Evolutionary conservation across 1,284 basidiomycete species (phyloP).

Genomic region (Leccinum proliferum): DNA sequence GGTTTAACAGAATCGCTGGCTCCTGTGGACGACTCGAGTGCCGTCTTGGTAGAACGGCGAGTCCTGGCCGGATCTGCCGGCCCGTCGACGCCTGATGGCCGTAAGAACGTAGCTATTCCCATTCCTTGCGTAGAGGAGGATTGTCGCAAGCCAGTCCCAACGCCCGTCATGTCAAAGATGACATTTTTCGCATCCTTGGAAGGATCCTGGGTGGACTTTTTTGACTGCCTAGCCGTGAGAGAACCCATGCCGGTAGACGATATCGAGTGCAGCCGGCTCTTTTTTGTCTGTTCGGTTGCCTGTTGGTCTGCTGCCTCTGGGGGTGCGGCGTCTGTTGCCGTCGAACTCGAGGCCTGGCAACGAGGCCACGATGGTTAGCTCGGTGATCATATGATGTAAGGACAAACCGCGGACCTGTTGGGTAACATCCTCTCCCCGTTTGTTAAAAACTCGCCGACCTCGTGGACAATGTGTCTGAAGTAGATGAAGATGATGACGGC

Average conservation of each 20-base stretch:
- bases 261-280: slow-evolving; percentile 18
- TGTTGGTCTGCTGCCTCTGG: slow-evolving; percentile 7
- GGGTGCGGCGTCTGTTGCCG: slow-evolving; percentile 4
- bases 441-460: slow-evolving; percentile 41
- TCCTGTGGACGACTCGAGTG: slow-evolving; percentile 6
- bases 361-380: slow-evolving; percentile 15
- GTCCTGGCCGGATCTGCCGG: slow-evolving; percentile 12
- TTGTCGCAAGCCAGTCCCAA: slow-evolving; percentile 39
- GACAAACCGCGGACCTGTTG: slow-evolving; percentile 20
- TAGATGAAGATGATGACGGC: slow-evolving; percentile 36
- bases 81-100: slow-evolving; percentile 18
- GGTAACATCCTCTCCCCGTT: slow-evolving; percentile 35
- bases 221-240: slow-evolving; percentile 22
- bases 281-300: slow-evolving; percentile 14
- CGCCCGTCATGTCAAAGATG: slow-evolving; percentile 45
- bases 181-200: slow-evolving; percentile 44
- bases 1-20: slow-evolving; percentile 7
- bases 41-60: slow-evolving; percentile 6
- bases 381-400: slow-evolving; percentile 20
- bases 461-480: slow-evolving; percentile 31
- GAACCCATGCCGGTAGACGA: slow-evolving; percentile 14
- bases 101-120: slow-evolving; percentile 13
- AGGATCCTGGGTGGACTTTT: slow-evolving; percentile 18
- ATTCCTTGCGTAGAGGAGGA: slow-evolving; percentile 14
- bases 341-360: slow-evolving; percentile 18